A percentile compares a stretch with the other conserved stretches of the same genome.
Conservation (phyloP, 192 early-diverging fungal genomes). For the Backusella mclennaniae region DNA sequence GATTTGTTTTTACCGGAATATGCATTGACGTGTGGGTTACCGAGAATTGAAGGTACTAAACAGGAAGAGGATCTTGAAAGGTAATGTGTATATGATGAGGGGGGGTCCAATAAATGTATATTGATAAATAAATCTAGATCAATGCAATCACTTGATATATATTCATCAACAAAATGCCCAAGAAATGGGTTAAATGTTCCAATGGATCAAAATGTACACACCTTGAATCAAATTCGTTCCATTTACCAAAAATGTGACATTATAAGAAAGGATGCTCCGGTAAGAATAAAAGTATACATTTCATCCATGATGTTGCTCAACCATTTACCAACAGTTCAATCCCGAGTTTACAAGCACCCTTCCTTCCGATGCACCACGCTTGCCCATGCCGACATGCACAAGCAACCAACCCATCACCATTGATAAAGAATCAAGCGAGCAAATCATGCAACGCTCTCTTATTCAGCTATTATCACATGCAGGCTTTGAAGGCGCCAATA, state of each 20-base stretch:
- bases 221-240: slow-evolving; percentile 40
- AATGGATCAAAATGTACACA: slow-evolving; percentile 37
- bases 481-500: slow-evolving; percentile 84
- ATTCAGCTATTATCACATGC: slow-evolving; percentile 77
- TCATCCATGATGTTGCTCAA: too few species aligned
- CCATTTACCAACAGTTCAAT: background rate
- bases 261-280: slow-evolving; percentile 36
- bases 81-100: background rate
- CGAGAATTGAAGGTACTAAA: slow-evolving; percentile 33
- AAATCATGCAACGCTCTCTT: slow-evolving; percentile 57
- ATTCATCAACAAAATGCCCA: slow-evolving; percentile 34
- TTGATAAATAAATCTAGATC: background rate
- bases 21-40: slow-evolving; percentile 37
- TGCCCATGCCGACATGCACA: background rate
- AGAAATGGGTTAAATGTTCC: slow-evolving; percentile 22
- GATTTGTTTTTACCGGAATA: slow-evolving; percentile 59
- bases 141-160: slow-evolving; percentile 39
- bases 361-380: background rate
- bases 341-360: background rate
- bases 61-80: background rate
- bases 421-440: slow-evolving; percentile 54
- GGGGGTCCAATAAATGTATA: background rate
- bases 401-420: slow-evolving; percentile 24
- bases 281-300: slow-evolving; percentile 4
- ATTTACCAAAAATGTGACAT: slow-evolving; percentile 45